Percentiles rank a stretch among this genome's conserved stretches.
phyloP scores from a whole-genome alignment of 176 grass and related monocot genomes.

The Hordeum marinum region DNA sequence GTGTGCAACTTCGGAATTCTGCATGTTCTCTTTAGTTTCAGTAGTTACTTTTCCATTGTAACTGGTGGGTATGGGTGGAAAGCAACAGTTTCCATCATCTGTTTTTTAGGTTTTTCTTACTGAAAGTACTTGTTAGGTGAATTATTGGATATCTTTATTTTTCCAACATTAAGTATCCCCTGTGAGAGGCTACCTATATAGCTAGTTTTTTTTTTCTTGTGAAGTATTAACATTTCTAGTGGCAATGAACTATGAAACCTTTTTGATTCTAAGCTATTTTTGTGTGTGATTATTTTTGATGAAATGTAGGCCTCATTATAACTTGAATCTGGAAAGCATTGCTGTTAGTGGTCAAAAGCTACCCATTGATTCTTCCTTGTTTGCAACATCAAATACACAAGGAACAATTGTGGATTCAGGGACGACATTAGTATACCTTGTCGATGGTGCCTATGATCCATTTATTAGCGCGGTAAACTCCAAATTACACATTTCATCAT shows the following conservation, averaged over 20 bases:
- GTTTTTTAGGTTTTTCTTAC: neutral
- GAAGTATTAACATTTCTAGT: constrained; percentile 14
- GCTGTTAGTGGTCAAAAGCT: constrained; percentile 84
- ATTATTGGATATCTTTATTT: constrained; percentile 8
- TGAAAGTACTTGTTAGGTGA: constrained; percentile 11
- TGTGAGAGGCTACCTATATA: neutral
- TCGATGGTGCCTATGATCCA: constrained; percentile 85
- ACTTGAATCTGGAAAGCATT: constrained; percentile 90
- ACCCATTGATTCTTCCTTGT: constrained; percentile 69
- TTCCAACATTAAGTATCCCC: neutral
- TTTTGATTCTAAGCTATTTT: constrained; percentile 12
- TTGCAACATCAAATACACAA: constrained; percentile 86
- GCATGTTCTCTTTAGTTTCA: neutral
- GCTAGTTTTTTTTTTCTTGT: neutral
- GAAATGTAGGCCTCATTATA: constrained; percentile 84
- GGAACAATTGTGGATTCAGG: constrained; percentile 97
- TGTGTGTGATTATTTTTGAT: constrained; percentile 8
- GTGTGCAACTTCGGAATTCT: constrained; percentile 2
- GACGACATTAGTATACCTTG: constrained; percentile 92
- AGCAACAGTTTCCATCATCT: neutral
- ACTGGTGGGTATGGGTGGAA: neutral
- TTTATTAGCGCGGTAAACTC: constrained; percentile 85
- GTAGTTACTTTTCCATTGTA: neutral
- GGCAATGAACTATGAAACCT: neutral
- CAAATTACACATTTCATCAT: neutral